Evolutionary conservation across 768 basidiomycete species (phyloP).

Genomic region (Thelephora aurantiotincta): DNA sequence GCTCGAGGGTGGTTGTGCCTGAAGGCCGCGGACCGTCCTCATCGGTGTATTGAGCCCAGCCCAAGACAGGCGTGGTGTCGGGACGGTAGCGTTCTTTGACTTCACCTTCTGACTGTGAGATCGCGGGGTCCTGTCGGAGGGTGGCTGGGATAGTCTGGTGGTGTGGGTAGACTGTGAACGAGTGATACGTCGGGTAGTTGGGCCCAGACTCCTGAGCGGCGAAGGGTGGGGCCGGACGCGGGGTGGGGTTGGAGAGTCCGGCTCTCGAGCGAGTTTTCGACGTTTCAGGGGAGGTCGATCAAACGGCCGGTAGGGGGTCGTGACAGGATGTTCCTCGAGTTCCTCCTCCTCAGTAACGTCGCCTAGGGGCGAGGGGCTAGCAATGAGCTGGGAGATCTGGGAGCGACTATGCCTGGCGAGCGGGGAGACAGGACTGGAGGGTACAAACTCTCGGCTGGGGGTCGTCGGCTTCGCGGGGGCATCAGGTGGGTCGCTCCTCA

Average conservation of each 20-base stretch:
- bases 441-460: conserved; percentile 5
- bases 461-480: conserved; percentile 8
- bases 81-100: too few relatives aligned
- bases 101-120: too few relatives aligned
- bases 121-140: too few relatives aligned
- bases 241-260: conserved; percentile 1
- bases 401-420: conserved; percentile 5
- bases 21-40: too few relatives aligned
- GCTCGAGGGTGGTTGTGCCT: too few relatives aligned
- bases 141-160: not conserved
- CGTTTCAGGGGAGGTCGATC: conserved; percentile 10
- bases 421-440: conserved; percentile 9
- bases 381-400: conserved; percentile 1
- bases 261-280: not conserved
- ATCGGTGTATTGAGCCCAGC: too few relatives aligned
- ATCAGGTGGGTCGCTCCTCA: conserved; percentile 18
- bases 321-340: not conserved
- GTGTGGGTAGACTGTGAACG: conserved; percentile 12
- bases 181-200: conserved; percentile 6
- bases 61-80: too few relatives aligned
- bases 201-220: too few relatives aligned
- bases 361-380: not conserved
- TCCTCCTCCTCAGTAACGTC: not conserved
- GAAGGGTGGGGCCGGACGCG: not conserved
- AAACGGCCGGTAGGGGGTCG: conserved; percentile 6